phyloP scores from a whole-genome alignment of 2,329 filamentous ascomycete species.

The Neonectria ditissima region DNA sequence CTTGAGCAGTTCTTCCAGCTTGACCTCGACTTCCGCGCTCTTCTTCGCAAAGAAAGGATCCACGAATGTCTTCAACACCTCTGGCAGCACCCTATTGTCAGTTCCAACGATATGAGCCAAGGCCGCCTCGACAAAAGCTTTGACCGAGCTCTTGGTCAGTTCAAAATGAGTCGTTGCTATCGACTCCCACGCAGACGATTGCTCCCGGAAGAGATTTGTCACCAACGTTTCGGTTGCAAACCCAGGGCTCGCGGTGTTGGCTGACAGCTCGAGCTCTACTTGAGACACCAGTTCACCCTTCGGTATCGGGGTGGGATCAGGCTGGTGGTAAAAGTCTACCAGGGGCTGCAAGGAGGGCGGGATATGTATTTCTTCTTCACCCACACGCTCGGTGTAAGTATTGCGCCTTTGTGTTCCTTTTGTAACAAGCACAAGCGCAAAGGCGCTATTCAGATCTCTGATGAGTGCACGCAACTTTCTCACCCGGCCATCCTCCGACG shows the following conservation, averaged over 20 bases:
- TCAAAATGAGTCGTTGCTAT: slow-evolving; percentile 18
- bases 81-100: neutral
- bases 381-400: neutral
- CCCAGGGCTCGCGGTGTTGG: neutral
- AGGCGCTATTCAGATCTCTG: slow-evolving; percentile 11
- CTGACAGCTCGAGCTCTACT: slow-evolving; percentile 6
- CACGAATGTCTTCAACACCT: slow-evolving; percentile 8
- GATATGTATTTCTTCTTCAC: neutral
- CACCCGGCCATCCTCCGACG: neutral
- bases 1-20: slow-evolving; percentile 9
- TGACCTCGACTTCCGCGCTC: slow-evolving; percentile 2
- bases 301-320: neutral
- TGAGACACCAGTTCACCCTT: neutral
- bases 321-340: slow-evolving; percentile 6
- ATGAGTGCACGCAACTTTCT: slow-evolving; percentile 8
- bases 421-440: slow-evolving; percentile 15
- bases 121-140: slow-evolving; percentile 8
- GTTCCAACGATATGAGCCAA: slow-evolving; percentile 9
- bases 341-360: neutral
- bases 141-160: slow-evolving; percentile 7
- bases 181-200: slow-evolving; percentile 11
- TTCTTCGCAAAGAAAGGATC: slow-evolving; percentile 13
- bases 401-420: neutral
- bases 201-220: slow-evolving; percentile 16
- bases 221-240: neutral